Base-by-base conservation (phyloP, 371 early-diverging fungal genomes). In the Mucor saturninus region DNA sequence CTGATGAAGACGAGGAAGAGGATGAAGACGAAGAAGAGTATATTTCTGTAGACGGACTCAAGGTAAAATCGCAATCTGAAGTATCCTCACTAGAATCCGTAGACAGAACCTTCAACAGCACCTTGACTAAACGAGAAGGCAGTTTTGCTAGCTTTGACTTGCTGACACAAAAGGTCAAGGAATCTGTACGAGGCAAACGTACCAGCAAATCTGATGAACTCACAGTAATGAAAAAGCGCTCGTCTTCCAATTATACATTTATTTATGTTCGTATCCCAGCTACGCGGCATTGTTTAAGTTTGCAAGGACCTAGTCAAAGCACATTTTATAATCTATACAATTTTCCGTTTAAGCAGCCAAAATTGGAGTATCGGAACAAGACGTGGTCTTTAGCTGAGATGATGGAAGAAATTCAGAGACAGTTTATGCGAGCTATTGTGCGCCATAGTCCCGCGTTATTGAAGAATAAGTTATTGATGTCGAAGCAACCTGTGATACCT, bases 371-470 rank as follows among this genome's bases (percentile, higher is more conserved):
- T 62, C 73, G 86, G 15, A 91, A 91, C 67, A 86, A 80, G 63
- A 90, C 91, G 2, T 93, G 92, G 91, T 86, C 90, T 7, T 85
- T 86, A 81, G 80, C 80, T 31, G 91, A 93, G 45, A 73, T 93
- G 45, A 59, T 86, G 35, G 80, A 81, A 26, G 81, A 76, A 3
- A 76, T 93, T 26, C 90, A 89, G 56, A 85, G 75, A 80, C 89
- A 68, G 32, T 56, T 64, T 48, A 5, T 56, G 11, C n/a, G 52
- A 39, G 64, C 67, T 28, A 46, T 56, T 32, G 6, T 64, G 6
- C 38, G 52, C 2, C 61, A 64, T 42, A 62, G 63, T 29, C 59
- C 56, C 30, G 53, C 55, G 15, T 21, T 58, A 13, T 7, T 68
- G 0, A 59, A 61, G 37, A 56, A 61, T 38, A 61, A 64, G 30